Evolutionary conservation across 345 rosid genomes (phyloP).

Genomic region (Linum tenue): DNA sequence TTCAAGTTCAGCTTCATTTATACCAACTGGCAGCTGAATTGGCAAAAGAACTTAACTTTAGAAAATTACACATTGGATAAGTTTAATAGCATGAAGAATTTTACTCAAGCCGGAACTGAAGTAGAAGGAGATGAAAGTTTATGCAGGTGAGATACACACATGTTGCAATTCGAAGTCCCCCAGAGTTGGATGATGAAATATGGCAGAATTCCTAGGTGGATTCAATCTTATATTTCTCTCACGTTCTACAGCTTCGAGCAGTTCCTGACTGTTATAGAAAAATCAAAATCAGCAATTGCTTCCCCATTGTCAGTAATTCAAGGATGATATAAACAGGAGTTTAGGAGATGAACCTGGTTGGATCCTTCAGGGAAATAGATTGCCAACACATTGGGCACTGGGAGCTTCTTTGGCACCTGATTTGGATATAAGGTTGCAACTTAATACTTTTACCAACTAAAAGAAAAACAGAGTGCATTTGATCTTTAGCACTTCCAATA

Average conservation of each 20-base stretch:
- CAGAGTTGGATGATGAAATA: slow-evolving; percentile 88
- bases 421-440: background rate
- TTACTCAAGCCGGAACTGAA: too few relatives aligned
- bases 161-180: slow-evolving; percentile 94
- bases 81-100: too few relatives aligned
- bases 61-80: background rate
- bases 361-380: slow-evolving; percentile 80
- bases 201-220: slow-evolving; percentile 69
- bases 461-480: background rate
- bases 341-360: slow-evolving; percentile 43
- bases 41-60: slow-evolving; percentile 7
- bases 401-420: slow-evolving; percentile 97
- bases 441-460: background rate
- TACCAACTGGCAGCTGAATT: slow-evolving; percentile 64
- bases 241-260: slow-evolving; percentile 78
- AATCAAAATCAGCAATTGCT: slow-evolving; percentile 6
- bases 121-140: background rate
- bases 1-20: slow-evolving; percentile 79
- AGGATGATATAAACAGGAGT: slow-evolving; percentile 3
- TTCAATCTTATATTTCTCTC: slow-evolving; percentile 74
- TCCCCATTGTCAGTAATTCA: background rate
- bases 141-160: slow-evolving; percentile 36
- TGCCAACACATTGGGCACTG: slow-evolving; percentile 99
- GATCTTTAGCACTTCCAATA: too few relatives aligned
- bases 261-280: slow-evolving; percentile 59